Base-by-base conservation (phyloP, 1,284 basidiomycete genomes). In the Heterobasidion parviporum region DNA sequence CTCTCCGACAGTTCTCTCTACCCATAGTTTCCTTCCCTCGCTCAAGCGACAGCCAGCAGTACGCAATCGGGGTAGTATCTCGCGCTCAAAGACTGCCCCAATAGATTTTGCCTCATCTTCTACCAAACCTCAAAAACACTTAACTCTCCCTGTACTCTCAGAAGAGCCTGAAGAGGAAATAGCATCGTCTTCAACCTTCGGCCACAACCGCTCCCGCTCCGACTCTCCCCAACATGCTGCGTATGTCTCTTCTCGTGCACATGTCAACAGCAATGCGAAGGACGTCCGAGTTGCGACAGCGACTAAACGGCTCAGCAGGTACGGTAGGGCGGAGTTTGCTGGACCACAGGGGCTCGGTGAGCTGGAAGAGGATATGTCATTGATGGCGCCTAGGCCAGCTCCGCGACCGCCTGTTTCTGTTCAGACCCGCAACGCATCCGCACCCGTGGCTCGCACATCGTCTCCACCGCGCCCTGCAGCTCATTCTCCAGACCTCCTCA, bases 261-360 rank as follows among this genome's bases (percentile, higher is more conserved):
- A 20, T 16, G 20, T 48, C 20, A 9, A 32, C 20, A 26, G 8
- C 38, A 10, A 41, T n/a, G 38, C 3, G n/a, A 48, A 48, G 20
- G 47, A 48, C 32, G 18, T 26, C 14, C 14, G 49, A 2, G 20
- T 49, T 8, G 16, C 44, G 10, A 12, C 20, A 7, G 48, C 20
- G 18, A 43, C 8, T 38, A 61, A 58, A 36, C 59, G 59, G 14
- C 26, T 45, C 6, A 59, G 49, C 44, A 59, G 60, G 20, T 61
- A 61, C 47, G 59, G 60, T 46, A 53, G 32, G 47, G 36, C 51
- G 7, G 26, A 55, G 8, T 58, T 60, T 34, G 20, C 53, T 15
- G 3, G n/a, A 35, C 10, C 50, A 41, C 38, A 41, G 38, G 38
- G 38, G n/a, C n/a, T 41, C 5, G n/a, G 38, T 20, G 26, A 12